Percentiles rank a stretch among this genome's conserved stretches.
These are phyloP conservation scores for Breynia disticha DNA, from an alignment of 441 rosid species.

Conservation along the genomic window DNA sequence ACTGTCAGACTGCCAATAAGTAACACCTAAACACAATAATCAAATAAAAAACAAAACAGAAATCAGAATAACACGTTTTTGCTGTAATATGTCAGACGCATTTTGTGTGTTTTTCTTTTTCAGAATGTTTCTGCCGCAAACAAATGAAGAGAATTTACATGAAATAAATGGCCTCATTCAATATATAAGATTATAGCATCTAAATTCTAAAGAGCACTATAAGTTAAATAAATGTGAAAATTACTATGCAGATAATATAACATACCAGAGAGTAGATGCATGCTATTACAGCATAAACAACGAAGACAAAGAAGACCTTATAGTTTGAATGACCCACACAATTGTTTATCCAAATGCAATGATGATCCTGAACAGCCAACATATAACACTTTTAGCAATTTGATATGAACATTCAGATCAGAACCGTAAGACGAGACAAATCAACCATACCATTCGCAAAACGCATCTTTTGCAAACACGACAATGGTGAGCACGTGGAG, in stretches of 20 bases:
- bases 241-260: neutral
- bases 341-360: constrained; percentile 93
- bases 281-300: constrained; percentile 57
- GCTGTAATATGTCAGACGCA: too few relatives aligned
- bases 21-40: constrained; percentile 43
- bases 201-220: neutral
- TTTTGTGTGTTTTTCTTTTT: too few relatives aligned
- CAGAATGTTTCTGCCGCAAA: neutral
- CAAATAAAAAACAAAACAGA: too few relatives aligned
- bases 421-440: constrained; percentile 11
- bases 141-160: too few relatives aligned
- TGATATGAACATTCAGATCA: constrained; percentile 15
- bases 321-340: constrained; percentile 93
- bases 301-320: constrained; percentile 72
- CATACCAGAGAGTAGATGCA: constrained; percentile 79
- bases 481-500: constrained; percentile 92
- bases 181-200: neutral
- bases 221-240: neutral
- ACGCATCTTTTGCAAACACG: constrained; percentile 92
- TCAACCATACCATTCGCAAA: constrained; percentile 63
- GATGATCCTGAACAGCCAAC: constrained; percentile 72
- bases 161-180: neutral
- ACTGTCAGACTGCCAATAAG: constrained; percentile 77
- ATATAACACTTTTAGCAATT: constrained; percentile 25
- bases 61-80: too few relatives aligned